These are phyloP conservation scores for Calonectria henricotiae DNA, from an alignment of 2,329 filamentous ascomycete species.

Conservation along the genomic window DNA sequence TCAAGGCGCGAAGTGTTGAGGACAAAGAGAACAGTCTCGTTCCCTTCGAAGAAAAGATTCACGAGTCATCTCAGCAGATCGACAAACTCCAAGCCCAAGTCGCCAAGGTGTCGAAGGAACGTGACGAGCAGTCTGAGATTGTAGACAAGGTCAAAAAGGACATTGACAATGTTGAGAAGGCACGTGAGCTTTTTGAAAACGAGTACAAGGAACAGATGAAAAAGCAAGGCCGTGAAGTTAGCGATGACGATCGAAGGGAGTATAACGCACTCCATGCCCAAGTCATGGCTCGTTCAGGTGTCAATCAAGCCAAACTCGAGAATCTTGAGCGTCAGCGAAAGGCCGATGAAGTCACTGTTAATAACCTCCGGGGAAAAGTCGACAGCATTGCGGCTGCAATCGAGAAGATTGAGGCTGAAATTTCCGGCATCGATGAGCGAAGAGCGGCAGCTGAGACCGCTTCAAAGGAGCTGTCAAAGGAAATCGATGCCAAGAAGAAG, in stretches of 20 bases:
- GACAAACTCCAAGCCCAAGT: slow-evolving; percentile 79
- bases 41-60: slow-evolving; percentile 93
- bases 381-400: slow-evolving; percentile 83
- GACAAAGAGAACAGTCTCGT: slow-evolving; percentile 89
- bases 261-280: slow-evolving; percentile 89
- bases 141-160: slow-evolving; percentile 86
- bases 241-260: slow-evolving; percentile 88
- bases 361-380: slow-evolving; percentile 90
- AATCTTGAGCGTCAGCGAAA: slow-evolving; percentile 91
- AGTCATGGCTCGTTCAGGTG: slow-evolving; percentile 86
- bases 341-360: slow-evolving; percentile 92
- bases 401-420: slow-evolving; percentile 81
- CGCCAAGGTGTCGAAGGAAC: slow-evolving; percentile 81
- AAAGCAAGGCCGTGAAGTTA: slow-evolving; percentile 89
- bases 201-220: slow-evolving; percentile 89
- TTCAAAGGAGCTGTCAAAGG: slow-evolving; percentile 79
- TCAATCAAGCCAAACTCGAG: slow-evolving; percentile 87
- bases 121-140: slow-evolving; percentile 78
- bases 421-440: slow-evolving; percentile 79
- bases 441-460: slow-evolving; percentile 75
- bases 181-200: slow-evolving; percentile 88
- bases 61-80: slow-evolving; percentile 81
- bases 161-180: slow-evolving; percentile 88
- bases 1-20: slow-evolving; percentile 89
- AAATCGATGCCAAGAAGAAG: slow-evolving; percentile 92